Evolutionary conservation across 23 red algal species (phyloP).

Genomic region (Cyanidiococcus yangmingshanensis): DNA sequence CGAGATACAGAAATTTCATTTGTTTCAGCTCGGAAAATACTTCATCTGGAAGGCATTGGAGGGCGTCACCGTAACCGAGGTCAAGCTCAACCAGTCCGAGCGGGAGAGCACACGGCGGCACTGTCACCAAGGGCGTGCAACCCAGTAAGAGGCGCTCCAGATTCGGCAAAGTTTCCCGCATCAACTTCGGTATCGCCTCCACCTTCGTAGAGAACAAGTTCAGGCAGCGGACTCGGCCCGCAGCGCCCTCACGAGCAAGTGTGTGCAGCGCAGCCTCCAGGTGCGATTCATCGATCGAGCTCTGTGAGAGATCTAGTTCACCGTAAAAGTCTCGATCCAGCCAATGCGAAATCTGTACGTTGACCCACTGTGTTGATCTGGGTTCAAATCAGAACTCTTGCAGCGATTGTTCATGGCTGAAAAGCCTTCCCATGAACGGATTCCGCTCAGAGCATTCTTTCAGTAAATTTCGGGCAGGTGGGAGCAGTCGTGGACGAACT

Average conservation of each 20-base stretch:
- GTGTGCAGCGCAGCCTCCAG: neutral
- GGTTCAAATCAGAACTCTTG: no score
- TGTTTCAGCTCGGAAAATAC: conserved; percentile 16
- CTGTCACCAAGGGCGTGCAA: neutral
- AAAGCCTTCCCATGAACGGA: no score
- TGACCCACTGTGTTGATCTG: neutral
- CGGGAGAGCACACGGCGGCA: neutral
- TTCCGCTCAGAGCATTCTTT: no score
- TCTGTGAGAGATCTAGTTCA: neutral
- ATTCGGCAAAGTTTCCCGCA: neutral
- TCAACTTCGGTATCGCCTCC: neutral
- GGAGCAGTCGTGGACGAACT: no score
- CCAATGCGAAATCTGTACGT: neutral
- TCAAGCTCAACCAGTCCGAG: neutral
- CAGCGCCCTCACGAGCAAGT: neutral
- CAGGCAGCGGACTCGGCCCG: neutral
- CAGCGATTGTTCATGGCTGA: no score
- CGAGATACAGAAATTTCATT: conserved; percentile 1
- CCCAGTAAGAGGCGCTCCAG: neutral
- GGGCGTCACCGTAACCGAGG: neutral
- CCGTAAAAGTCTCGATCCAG: neutral
- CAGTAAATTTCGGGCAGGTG: no score
- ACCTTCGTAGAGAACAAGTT: neutral
- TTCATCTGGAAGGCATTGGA: neutral
- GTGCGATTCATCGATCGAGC: neutral